Percentiles rank a stretch among this genome's conserved stretches.
Evolutionary conservation across 306 rosid species (phyloP).

Genomic region (Cicer arietinum): DNA sequence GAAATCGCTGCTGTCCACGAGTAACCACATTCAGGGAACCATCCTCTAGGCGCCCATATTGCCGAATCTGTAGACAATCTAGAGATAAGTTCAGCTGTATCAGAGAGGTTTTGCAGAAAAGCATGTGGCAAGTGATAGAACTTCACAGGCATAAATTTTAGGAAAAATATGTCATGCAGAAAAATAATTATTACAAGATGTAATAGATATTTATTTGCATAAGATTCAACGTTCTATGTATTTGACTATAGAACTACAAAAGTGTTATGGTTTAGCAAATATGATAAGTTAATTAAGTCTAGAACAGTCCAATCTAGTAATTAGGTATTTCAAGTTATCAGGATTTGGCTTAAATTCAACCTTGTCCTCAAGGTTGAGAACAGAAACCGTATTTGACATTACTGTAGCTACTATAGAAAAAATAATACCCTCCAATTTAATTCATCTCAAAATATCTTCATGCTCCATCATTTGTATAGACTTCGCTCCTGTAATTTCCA

Average conservation of each 20-base stretch:
- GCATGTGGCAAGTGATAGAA: background rate
- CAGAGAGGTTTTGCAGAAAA: background rate
- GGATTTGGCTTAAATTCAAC: background rate
- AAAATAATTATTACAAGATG: background rate
- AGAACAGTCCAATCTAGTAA: background rate
- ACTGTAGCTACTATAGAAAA: background rate
- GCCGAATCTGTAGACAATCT: conserved; percentile 83
- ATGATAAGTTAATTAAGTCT: background rate
- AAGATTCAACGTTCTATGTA: background rate
- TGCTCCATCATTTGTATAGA: background rate
- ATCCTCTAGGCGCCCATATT: conserved; percentile 76
- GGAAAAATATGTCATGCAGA: background rate
- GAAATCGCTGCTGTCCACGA: conserved; percentile 92
- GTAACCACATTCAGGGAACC: conserved; percentile 88
- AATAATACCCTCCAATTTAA: background rate
- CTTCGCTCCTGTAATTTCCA: conserved; percentile 14
- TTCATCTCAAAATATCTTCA: background rate
- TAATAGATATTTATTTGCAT: background rate
- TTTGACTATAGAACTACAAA: background rate
- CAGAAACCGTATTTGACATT: background rate
- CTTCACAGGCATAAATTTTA: background rate
- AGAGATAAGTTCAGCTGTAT: conserved; percentile 27
- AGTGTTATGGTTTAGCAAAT: background rate
- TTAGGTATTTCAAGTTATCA: conserved; percentile 6
- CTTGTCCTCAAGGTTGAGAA: background rate